Conservation (phyloP, 2,329 filamentous ascomycete species). For the Aureobasidium uvarum region DNA sequence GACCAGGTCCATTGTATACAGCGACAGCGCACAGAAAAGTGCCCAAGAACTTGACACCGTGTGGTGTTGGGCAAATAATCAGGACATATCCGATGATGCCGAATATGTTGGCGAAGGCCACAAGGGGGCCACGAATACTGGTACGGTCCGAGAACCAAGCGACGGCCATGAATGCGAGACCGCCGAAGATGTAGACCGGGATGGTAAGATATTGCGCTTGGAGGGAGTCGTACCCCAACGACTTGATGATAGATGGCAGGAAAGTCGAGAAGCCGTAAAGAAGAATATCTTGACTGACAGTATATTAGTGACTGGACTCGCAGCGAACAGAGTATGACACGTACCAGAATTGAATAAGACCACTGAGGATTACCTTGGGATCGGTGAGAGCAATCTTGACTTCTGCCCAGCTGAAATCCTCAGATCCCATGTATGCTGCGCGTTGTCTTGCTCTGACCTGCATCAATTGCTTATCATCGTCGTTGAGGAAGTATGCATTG, state of each 20-base stretch:
- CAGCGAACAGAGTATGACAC: background rate
- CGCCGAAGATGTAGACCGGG: conserved; percentile 56
- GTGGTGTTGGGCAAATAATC: conserved; percentile 29
- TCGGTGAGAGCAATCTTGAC: conserved; percentile 50
- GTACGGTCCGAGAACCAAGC: conserved; percentile 50
- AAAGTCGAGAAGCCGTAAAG: conserved; percentile 61
- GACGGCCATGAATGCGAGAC: conserved; percentile 46
- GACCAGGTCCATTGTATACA: conserved; percentile 41
- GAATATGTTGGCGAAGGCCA: conserved; percentile 30
- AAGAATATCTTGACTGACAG: conserved; percentile 49
- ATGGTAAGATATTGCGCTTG: conserved; percentile 56
- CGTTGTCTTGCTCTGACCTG: conserved; percentile 47
- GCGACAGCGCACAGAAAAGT: conserved; percentile 34
- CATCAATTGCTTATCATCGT: conserved; percentile 53
- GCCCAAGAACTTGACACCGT: conserved; percentile 33
- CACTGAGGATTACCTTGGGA: conserved; percentile 52
- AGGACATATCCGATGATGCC: conserved; percentile 33
- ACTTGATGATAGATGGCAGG: conserved; percentile 55
- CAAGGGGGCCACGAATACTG: conserved; percentile 32
- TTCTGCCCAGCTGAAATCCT: conserved; percentile 53
- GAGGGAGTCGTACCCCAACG: conserved; percentile 53
- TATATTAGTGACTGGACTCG: background rate
- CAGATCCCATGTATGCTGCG: conserved; percentile 51
- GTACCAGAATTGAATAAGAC: background rate
- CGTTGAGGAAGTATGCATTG: conserved; percentile 47